A percentile compares a stretch with the other conserved stretches of the same genome.
Conservation (phyloP, 1,284 basidiomycete species). For the Cryptococcus floricola region DNA sequence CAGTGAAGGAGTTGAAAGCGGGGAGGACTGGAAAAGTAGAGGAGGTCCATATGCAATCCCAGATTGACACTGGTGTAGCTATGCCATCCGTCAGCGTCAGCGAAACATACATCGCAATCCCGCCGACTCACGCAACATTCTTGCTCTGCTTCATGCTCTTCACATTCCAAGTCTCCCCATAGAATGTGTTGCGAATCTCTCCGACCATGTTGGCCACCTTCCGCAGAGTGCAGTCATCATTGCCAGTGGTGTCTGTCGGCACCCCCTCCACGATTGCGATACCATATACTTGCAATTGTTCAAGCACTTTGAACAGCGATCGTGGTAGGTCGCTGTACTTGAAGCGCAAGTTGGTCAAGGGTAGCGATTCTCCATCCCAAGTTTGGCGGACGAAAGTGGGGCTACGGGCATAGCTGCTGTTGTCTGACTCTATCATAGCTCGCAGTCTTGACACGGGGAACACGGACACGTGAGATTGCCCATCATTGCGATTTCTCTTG, state of each 20-base stretch:
- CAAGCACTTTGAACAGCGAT: slow-evolving; percentile 19
- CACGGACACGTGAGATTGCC: not conserved
- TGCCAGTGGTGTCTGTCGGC: slow-evolving; percentile 56
- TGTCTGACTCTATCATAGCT: not conserved
- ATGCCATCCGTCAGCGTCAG: not conserved
- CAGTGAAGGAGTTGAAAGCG: slow-evolving; percentile 90
- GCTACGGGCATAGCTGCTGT: not conserved
- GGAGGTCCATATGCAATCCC: slow-evolving; percentile 86
- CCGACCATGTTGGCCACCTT: slow-evolving; percentile 66
- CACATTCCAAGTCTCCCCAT: slow-evolving; percentile 88
- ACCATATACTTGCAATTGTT: slow-evolving; percentile 53
- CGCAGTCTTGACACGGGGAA: slow-evolving; percentile 1
- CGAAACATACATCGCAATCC: not conserved
- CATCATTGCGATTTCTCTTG: not conserved
- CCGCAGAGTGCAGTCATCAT: slow-evolving; percentile 63
- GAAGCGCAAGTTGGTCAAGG: slow-evolving; percentile 2
- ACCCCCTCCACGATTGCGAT: slow-evolving; percentile 57
- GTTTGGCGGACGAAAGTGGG: slow-evolving; percentile 5
- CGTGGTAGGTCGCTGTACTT: slow-evolving; percentile 5
- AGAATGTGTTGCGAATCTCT: slow-evolving; percentile 80
- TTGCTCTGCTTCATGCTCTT: slow-evolving; percentile 67
- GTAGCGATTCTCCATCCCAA: slow-evolving; percentile 5
- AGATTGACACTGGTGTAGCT: slow-evolving; percentile 82
- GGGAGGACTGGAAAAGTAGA: slow-evolving; percentile 79
- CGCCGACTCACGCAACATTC: slow-evolving; percentile 66